Base-by-base conservation (phyloP, 345 rosid genomes). In the Citrus australasica region DNA sequence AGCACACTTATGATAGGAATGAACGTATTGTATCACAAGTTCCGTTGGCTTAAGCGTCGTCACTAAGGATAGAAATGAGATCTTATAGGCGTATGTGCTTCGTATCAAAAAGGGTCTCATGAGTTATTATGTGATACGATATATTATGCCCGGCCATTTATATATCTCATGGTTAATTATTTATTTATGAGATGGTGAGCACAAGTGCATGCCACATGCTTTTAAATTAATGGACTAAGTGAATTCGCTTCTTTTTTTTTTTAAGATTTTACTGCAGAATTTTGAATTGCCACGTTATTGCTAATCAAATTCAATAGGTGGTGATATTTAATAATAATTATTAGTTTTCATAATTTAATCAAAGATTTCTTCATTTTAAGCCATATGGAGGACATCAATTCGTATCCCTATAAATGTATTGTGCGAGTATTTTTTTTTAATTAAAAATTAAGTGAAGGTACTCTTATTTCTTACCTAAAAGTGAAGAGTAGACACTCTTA, bases 321-420 rank as follows among this genome's bases (percentile, higher is more conserved):
- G 61, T n/a, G 9, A 27, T 30, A 30, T 30, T 30, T 30, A 30
- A 30, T 30, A 30, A 30, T 30, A 3, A 30, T 30, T 30, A 30
- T 30, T 30, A 30, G 32, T 30, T 30, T 30, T 30, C 32, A 30
- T 30, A 30, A 30, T 30, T 30, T 30, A 30, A 30, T 0, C 0
- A 0, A 30, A 30, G 0, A 30, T 30, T 30, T 4, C 0, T 30
- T 30, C 4, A 30, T 30, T 30, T 30, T 30, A 30, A 30, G 32
- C 0, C 0, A 30, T 0, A 3, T 30, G 32, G 32, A 30, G 32
- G 0, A 2, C 0, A 30, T 0, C 0, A 30, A 4, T 30, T 3
- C 4, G 0, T 3, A 30, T 4, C 0, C 0, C 4, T 2, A 30
- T 2, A 30, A 30, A 30, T 30, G 0, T 0, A 30, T 30, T 30